A percentile compares a stretch with the other conserved stretches of the same genome.
Evolutionary conservation across 768 basidiomycete genomes (phyloP).

Genomic region (Chalciporus chontae): DNA sequence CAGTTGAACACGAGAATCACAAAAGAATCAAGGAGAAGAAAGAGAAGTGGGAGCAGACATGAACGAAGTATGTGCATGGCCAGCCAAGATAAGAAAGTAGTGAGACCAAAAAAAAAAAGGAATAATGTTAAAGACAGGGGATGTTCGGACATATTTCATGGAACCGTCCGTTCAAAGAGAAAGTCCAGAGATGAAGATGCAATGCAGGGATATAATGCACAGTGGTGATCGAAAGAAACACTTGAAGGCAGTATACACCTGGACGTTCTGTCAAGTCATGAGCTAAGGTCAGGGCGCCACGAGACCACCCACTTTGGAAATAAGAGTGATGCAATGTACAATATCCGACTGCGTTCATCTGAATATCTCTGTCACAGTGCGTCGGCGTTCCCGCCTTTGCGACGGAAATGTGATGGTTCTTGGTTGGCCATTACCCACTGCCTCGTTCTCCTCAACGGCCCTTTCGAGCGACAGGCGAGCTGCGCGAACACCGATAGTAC

Average conservation of each 20-base stretch:
- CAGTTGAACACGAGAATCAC: slow-evolving; percentile 10
- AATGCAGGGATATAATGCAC: slow-evolving; percentile 26
- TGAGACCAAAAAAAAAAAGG: slow-evolving; percentile 15
- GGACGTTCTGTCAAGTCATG: slow-evolving; percentile 3
- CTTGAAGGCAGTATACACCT: slow-evolving; percentile 21
- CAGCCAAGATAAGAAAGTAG: slow-evolving; percentile 23
- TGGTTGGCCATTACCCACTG: slow-evolving; percentile 34
- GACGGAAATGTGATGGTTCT: slow-evolving; percentile 34
- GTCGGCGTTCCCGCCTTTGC: slow-evolving; percentile 40
- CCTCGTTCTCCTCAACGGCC: slow-evolving; percentile 25
- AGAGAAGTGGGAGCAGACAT: slow-evolving; percentile 8
- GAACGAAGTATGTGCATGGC: slow-evolving; percentile 22
- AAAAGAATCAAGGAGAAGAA: neutral
- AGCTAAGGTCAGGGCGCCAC: neutral
- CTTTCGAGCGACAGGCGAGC: slow-evolving; percentile 47
- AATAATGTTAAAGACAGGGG: slow-evolving; percentile 32
- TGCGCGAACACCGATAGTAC: slow-evolving; percentile 36
- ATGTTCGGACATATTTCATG: slow-evolving; percentile 14
- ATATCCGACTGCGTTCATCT: slow-evolving; percentile 13
- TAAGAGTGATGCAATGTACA: slow-evolving; percentile 11
- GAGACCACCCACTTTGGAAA: slow-evolving; percentile 18
- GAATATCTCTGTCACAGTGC: slow-evolving; percentile 52
- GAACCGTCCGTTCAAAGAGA: slow-evolving; percentile 15
- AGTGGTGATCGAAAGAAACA: slow-evolving; percentile 4
- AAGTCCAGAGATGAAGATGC: slow-evolving; percentile 17